Base-by-base conservation (phyloP, 148 eudicot genomes). In the Amaranthus palmeri region DNA sequence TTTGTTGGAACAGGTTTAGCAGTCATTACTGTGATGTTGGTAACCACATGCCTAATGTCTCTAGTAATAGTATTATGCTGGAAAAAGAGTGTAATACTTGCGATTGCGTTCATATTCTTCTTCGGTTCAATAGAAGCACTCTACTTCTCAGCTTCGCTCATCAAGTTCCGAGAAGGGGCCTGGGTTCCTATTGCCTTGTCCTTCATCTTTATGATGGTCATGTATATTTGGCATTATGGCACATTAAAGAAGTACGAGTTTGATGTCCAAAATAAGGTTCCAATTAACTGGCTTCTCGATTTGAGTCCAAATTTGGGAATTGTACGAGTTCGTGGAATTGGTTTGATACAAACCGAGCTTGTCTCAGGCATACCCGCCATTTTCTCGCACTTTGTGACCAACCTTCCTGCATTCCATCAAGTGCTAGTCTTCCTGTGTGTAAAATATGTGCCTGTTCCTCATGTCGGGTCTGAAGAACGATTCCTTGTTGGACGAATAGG, bases 311-410 rank as follows among this genome's bases (percentile, higher is more conserved):
- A 81, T 73, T 86, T 95, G 6, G 99, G 97, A 10, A 88, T 95
- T 4, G 93, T 90, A 18, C 78, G 99, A 13, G 99, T 95, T 46
- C 88, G 82, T 8, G 99, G 99, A 45, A 86, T 95, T 44, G 99
- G 99, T 49, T 87, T 95, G 14, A 82, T 95, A 18, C 90, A 90
- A 74, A 91, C 99, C 0, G 99, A 91, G 83, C 98, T 95, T 45
- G 97, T 95, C 11, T 83, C 98, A 0, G 97, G 98, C n/a, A 85
- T 95, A 75, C 98, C 98, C 0, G 91, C 98, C 36, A 89, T 95
- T 73, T 95, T 95, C 85, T 91, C 98, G 5, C 98, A 95, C 58
- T 91, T 95, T 57, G 93, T 95, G 63, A 91, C 98, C 49, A 95
- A 95, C 63, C 91, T 95, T 43, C 98, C 97, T 0, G 98, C 98